These are phyloP conservation scores for Cornus suecica DNA, from an alignment of 148 eudicot genomes.

Conservation along the genomic window DNA sequence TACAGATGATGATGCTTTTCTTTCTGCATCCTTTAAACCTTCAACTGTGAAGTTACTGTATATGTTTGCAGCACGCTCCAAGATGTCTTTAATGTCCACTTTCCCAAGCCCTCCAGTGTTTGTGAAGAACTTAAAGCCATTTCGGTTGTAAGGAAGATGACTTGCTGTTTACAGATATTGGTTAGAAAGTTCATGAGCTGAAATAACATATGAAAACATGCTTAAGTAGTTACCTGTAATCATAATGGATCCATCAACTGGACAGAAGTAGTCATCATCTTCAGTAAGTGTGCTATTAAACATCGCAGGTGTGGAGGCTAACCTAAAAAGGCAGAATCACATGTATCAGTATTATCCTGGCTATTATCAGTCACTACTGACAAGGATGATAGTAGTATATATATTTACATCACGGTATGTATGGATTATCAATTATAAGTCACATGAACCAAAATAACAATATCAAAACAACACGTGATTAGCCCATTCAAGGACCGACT, in stretches of 20 bases:
- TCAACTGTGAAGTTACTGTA: conserved; percentile 53
- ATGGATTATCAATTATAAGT: not conserved
- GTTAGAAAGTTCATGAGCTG: conserved; percentile 5
- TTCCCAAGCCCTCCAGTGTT: conserved; percentile 96
- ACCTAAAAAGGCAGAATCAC: conserved; percentile 35
- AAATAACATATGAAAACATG: not conserved
- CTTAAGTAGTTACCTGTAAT: conserved; percentile 62
- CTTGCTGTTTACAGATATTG: conserved; percentile 59
- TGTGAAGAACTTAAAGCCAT: conserved; percentile 95
- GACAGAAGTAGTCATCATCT: conserved; percentile 60
- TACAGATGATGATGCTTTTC: conserved; percentile 42
- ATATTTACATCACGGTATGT: too few species aligned
- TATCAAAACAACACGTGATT: not conserved
- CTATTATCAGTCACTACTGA: not conserved
- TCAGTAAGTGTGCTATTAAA: conserved; percentile 87
- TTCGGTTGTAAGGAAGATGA: conserved; percentile 98
- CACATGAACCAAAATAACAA: conserved; percentile 2
- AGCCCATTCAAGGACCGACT: not conserved
- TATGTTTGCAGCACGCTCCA: conserved; percentile 80
- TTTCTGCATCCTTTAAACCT: conserved; percentile 47
- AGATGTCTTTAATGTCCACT: conserved; percentile 80
- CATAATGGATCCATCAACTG: conserved; percentile 96
- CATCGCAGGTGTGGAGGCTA: conserved; percentile 99
- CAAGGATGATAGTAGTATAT: conserved; percentile 4
- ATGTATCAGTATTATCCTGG: not conserved